Percentiles rank a stretch among this genome's conserved stretches.
These are phyloP conservation scores for Trametes polyzona DNA, from an alignment of 1,284 basidiomycete genomes.

Conservation along the genomic window DNA sequence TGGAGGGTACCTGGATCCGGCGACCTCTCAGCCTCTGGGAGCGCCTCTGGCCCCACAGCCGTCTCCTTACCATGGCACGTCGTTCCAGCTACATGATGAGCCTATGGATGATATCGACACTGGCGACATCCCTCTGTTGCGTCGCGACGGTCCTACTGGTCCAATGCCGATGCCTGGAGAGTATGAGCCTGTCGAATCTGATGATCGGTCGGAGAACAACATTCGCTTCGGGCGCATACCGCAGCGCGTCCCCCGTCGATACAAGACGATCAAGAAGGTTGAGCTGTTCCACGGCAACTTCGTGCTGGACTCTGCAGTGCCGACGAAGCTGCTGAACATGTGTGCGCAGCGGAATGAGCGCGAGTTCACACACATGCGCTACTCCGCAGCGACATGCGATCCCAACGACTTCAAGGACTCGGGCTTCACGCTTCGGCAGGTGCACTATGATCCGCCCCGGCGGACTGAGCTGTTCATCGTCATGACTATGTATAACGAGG, in stretches of 20 bases:
- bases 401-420: conserved; percentile 85
- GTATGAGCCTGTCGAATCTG: conserved; percentile 45
- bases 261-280: conserved; percentile 91
- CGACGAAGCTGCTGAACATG: conserved; percentile 83
- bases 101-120: conserved; percentile 47
- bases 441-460: conserved; percentile 83
- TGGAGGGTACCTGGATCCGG: conserved; percentile 22
- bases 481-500: conserved; percentile 84
- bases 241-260: conserved; percentile 81
- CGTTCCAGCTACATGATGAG: conserved; percentile 45
- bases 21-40: conserved; percentile 22
- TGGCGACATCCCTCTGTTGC: conserved; percentile 69
- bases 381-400: conserved; percentile 92
- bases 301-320: conserved; percentile 86
- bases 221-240: conserved; percentile 87
- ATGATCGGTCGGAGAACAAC: conserved; percentile 50
- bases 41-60: conserved; percentile 32
- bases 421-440: conserved; percentile 82
- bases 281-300: conserved; percentile 93
- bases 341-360: conserved; percentile 76
- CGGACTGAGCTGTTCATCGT: conserved; percentile 84
- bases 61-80: conserved; percentile 18
- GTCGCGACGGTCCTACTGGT: conserved; percentile 45
- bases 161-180: conserved; percentile 45
- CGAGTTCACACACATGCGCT: conserved; percentile 95